Evolutionary conservation across 23 red algal genomes (phyloP).

Genomic region (Cyanidium caldarium): DNA sequence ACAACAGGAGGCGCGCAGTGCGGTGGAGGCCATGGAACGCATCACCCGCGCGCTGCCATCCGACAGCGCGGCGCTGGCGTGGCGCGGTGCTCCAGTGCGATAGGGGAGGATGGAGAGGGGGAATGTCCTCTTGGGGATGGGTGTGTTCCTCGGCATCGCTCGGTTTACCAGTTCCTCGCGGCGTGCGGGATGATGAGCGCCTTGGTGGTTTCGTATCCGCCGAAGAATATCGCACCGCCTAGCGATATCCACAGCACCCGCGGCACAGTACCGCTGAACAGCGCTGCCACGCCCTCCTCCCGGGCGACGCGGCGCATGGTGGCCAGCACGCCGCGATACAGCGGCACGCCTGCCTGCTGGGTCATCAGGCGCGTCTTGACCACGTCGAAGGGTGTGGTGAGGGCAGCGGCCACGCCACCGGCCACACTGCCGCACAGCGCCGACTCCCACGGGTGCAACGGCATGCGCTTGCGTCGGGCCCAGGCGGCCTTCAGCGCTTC

Average conservation of each 20-base stretch:
- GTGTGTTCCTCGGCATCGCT: neutral
- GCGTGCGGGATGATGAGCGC: neutral
- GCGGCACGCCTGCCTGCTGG: constrained; percentile 5
- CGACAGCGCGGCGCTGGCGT: too few species aligned
- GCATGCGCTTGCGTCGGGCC: constrained; percentile 1
- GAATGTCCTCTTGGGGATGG: too few species aligned
- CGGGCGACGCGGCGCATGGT: constrained; percentile 44
- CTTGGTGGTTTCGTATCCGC: constrained; percentile 54
- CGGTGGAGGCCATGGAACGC: neutral
- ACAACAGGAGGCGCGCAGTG: neutral
- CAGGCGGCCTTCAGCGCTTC: constrained; percentile 61
- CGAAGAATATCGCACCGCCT: constrained; percentile 97
- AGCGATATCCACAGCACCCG: constrained; percentile 86
- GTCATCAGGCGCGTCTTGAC: constrained; percentile 94
- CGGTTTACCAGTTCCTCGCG: neutral
- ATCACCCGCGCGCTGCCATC: neutral
- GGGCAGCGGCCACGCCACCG: constrained; percentile 77
- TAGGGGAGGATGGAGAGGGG: too few species aligned
- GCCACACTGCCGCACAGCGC: constrained; percentile 56
- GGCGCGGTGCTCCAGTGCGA: too few species aligned
- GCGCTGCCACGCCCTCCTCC: constrained; percentile 53
- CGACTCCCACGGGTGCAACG: constrained; percentile 52
- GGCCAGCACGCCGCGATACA: constrained; percentile 42
- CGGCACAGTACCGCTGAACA: constrained; percentile 59
- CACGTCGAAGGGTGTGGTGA: constrained; percentile 91